Percentiles rank a stretch among this genome's conserved stretches.
Conservation (phyloP, 345 rosid species). For the Abelmoschus esculentus region DNA sequence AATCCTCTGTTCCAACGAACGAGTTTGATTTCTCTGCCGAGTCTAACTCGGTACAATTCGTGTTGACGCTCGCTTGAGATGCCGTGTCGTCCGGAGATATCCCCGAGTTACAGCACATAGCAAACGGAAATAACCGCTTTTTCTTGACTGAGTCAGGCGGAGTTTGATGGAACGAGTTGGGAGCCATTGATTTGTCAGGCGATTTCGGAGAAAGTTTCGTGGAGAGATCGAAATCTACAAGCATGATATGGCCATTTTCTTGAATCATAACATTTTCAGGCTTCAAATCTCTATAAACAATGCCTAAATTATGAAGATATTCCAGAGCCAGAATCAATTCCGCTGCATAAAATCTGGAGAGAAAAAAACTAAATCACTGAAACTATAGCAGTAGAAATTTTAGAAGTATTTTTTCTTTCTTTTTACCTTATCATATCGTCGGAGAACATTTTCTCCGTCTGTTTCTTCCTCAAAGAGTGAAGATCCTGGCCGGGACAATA, state of each 20-base stretch:
- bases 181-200: constrained; percentile 20
- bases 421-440: constrained; percentile 55
- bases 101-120: constrained; percentile 39
- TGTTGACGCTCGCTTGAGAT: background rate
- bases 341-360: constrained; percentile 68
- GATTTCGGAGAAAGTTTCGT: constrained; percentile 46
- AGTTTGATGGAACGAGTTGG: background rate
- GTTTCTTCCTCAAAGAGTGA: constrained; percentile 42
- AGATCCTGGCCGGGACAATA: constrained; percentile 80
- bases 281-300: constrained; percentile 78
- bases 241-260: constrained; percentile 81
- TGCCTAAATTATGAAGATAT: constrained; percentile 61
- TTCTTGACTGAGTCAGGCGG: constrained; percentile 4
- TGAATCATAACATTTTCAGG: constrained; percentile 86
- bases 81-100: constrained; percentile 28
- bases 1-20: constrained; percentile 91
- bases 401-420: background rate
- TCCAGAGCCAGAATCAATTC: constrained; percentile 75
- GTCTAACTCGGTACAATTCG: constrained; percentile 17
- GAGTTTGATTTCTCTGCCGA: constrained; percentile 55
- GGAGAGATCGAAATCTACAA: constrained; percentile 91
- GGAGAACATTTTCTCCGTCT: constrained; percentile 77
- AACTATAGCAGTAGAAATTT: background rate
- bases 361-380: background rate
- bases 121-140: constrained; percentile 23